A percentile compares a stretch with the other conserved stretches of the same genome.
These are phyloP conservation scores for Ajuga reptans DNA, from an alignment of 305 asterid genomes.

Conservation along the genomic window DNA sequence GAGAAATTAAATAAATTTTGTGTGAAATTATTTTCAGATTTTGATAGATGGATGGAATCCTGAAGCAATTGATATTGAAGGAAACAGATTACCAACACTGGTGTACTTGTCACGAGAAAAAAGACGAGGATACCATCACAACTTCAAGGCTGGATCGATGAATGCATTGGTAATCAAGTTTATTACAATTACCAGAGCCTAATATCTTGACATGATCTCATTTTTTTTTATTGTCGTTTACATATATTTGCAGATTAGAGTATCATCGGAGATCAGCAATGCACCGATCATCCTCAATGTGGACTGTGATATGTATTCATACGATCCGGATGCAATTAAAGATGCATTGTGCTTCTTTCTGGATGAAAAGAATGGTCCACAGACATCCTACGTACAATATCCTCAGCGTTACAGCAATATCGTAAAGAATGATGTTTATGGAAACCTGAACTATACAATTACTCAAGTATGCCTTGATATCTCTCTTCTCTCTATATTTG, in stretches of 20 bases:
- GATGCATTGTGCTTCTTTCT: slow-evolving; percentile 73
- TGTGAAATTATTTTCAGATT: slow-evolving; percentile 30
- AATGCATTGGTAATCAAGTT: slow-evolving; percentile 54
- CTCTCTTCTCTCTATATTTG: neutral
- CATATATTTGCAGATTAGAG: slow-evolving; percentile 41
- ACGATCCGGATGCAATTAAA: slow-evolving; percentile 51
- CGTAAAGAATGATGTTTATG: slow-evolving; percentile 46
- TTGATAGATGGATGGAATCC: slow-evolving; percentile 49
- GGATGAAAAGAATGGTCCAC: slow-evolving; percentile 49
- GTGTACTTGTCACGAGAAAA: slow-evolving; percentile 74
- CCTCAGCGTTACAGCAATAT: slow-evolving; percentile 50
- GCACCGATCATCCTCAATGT: slow-evolving; percentile 71
- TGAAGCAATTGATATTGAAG: slow-evolving; percentile 36
- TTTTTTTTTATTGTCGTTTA: neutral
- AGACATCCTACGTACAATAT: slow-evolving; percentile 43
- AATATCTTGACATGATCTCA: neutral
- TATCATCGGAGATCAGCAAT: slow-evolving; percentile 63
- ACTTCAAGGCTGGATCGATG: slow-evolving; percentile 89
- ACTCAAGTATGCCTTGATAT: slow-evolving; percentile 25
- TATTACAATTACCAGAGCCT: too few relatives aligned
- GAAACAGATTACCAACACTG: slow-evolving; percentile 50
- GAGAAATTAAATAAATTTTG: neutral
- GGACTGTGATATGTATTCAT: slow-evolving; percentile 87
- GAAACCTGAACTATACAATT: slow-evolving; percentile 24
- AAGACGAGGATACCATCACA: slow-evolving; percentile 44